Evolutionary conservation across 1,139 yeast genomes (phyloP), one percentile per base, ranked within the genome.

Genomic region (Pichia terricola): DNA sequence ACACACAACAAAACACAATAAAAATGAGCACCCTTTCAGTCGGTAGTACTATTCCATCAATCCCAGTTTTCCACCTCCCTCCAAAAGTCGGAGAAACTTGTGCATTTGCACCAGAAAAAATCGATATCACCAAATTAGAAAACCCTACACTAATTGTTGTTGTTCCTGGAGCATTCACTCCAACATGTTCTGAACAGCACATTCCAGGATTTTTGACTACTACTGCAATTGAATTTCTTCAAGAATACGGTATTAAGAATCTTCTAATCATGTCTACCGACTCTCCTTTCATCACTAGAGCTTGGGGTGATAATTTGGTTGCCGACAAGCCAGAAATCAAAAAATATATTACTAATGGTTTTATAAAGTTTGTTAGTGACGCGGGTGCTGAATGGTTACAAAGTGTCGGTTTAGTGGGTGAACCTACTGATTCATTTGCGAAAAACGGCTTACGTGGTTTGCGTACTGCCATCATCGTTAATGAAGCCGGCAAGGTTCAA

Each of bases 131-230:
- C 8, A 31, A 40, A 5, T 4, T 38, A 7, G 38, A 26, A 28
- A 33, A 35, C n/a, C 51, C 51, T 9, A 27, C 39, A 4, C 16
- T 84, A 38, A 70, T 86, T 55, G 86, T 89, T 37, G 75, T 86
- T 46, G 94, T 85, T 28, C 95, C 95, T 50, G 95, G 94, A 52
- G 95, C 96, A 27, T 87, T 86, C 72, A 84, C 95, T 35, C 95
- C 95, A 53, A 79, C 94, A 5, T 87, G 95, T 67, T 78, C 91
- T 34, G 84, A 78, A 52, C 69, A 73, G 54, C 95, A 88, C 64
- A 77, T 87, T 53, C 96, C 96, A 28, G 85, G 79, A 22, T 85
- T 71, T 65, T 66, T 87, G 49, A 63, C 68, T 44, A 67, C 75
- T 44, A 57, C 73, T 43, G 61, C 61, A 9, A 38, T 48, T 28